Evolutionary conservation across 2,329 filamentous ascomycete species (phyloP).

Genomic region (Colletotrichum tanaceti): DNA sequence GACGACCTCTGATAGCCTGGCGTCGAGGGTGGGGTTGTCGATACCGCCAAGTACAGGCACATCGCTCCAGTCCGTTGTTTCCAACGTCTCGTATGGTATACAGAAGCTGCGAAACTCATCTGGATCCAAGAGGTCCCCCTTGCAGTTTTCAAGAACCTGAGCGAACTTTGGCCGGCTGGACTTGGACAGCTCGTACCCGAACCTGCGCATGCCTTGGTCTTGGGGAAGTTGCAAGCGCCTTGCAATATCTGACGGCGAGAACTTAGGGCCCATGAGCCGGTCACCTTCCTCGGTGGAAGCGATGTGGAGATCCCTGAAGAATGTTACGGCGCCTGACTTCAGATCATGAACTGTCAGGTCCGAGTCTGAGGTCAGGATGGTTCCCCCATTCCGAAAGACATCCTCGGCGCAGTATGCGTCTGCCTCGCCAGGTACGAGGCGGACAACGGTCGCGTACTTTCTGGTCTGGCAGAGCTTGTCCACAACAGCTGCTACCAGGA

Average conservation of each 20-base stretch:
- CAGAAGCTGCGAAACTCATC: conserved; percentile 48
- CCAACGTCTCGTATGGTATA: conserved; percentile 46
- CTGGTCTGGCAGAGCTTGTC: conserved; percentile 70
- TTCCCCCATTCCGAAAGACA: conserved; percentile 64
- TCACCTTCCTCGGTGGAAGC: conserved; percentile 40
- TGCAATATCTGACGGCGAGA: conserved; percentile 52
- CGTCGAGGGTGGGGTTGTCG: conserved; percentile 47
- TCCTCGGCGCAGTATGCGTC: conserved; percentile 81
- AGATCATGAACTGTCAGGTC: conserved; percentile 84
- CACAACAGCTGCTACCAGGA: conserved; percentile 81
- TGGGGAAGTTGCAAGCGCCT: conserved; percentile 55
- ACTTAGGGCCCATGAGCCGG: conserved; percentile 43
- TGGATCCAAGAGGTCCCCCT: conserved; percentile 37
- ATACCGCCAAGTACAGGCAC: conserved; percentile 23
- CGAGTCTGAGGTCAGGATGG: conserved; percentile 84
- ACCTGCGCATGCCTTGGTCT: conserved; percentile 46
- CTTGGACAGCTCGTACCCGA: conserved; percentile 53
- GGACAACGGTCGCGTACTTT: conserved; percentile 56
- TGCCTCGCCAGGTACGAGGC: conserved; percentile 84
- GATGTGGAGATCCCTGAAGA: conserved; percentile 73
- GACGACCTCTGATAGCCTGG: conserved; percentile 54
- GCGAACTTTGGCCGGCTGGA: conserved; percentile 44
- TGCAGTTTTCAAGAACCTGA: conserved; percentile 39
- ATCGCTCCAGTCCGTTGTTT: conserved; percentile 31
- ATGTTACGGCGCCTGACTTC: conserved; percentile 72